Evolutionary conservation across 768 basidiomycete genomes (phyloP), one percentile per base, ranked within the genome.

Genomic region (Termitomyces sp.): DNA sequence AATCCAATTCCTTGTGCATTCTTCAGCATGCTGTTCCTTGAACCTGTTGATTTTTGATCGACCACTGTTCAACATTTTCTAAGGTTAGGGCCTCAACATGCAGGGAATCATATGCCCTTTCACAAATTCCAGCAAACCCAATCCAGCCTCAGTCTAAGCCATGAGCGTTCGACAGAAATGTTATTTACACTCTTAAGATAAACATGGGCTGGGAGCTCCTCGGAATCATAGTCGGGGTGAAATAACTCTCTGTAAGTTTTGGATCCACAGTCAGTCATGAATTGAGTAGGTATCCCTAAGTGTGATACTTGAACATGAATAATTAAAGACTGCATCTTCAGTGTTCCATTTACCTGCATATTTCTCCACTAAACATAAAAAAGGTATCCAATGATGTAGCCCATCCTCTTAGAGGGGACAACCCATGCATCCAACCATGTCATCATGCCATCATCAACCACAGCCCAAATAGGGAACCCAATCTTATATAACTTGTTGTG

Each of bases 401-500:
- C 56, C 7, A 62, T 23, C 3, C 64, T 50, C 53, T 74, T 74
- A 45, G 61, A 68, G 5, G 70, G 73, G 6, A 71, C 62, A 38
- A 70, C 67, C 64, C 67, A 67, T 3, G 66, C 31, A 11, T 64
- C 62, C 1, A 70, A 50, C 68, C 66, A 74, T 40, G 63, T 63
- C 1, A 62, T 59, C 0, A 59, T 53, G 50, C 56, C 64, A 20
- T 61, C 56, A 40, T 73, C 70, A 0, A 59, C 40, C 23, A 71
- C 53, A 10, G 57, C 70, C 63, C 63, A 63, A 18, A 70, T 64
- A 2, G 63, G 69, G 59, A 73, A 72, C 0, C 72, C 68, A 36
- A 70, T 67, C 15, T 36, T 50, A 12, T 50, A 48, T 3, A 73
- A 59, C n/a, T 73, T 73, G 56, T 73, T 70, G 47, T 73, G 72